Conservation (phyloP, 305 asterid genomes). For the Euphrasia arctica region DNA sequence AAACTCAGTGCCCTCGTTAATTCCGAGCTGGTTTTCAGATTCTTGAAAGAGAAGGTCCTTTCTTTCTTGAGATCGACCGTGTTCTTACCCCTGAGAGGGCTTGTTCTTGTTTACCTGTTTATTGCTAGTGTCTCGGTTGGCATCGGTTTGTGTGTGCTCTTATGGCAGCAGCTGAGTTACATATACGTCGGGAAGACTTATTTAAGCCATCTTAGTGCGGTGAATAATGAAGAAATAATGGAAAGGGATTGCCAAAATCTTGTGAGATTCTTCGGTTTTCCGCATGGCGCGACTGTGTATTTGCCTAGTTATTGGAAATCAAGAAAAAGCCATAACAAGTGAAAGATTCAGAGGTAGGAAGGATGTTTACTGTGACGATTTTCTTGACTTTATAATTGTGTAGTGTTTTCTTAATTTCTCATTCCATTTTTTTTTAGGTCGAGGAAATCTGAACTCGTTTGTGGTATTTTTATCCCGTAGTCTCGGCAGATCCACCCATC, state of each 20-base stretch:
- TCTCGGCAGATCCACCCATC: slow-evolving; percentile 16
- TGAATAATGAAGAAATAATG: slow-evolving; percentile 41
- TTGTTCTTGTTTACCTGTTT: slow-evolving; percentile 70
- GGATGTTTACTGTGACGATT: slow-evolving; percentile 5
- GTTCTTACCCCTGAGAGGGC: slow-evolving; percentile 65
- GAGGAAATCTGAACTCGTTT: slow-evolving; percentile 19
- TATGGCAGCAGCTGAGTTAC: slow-evolving; percentile 89
- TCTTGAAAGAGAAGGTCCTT: slow-evolving; percentile 43
- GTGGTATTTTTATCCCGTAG: slow-evolving; percentile 13
- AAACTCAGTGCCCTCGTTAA: slow-evolving; percentile 27
- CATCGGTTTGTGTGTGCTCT: slow-evolving; percentile 67
- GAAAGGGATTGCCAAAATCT: slow-evolving; percentile 74
- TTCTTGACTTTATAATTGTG: background rate
- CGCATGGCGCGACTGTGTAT: slow-evolving; percentile 40
- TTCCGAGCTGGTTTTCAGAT: slow-evolving; percentile 31
- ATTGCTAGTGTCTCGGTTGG: slow-evolving; percentile 74
- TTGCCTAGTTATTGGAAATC: slow-evolving; percentile 69
- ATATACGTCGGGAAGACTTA: slow-evolving; percentile 85
- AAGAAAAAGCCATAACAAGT: slow-evolving; percentile 66
- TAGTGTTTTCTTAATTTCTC: background rate
- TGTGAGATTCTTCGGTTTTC: slow-evolving; percentile 62
- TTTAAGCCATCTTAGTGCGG: slow-evolving; percentile 60
- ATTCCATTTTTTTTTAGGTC: slow-evolving; percentile 24
- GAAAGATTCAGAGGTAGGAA: slow-evolving; percentile 38
- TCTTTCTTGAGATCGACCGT: slow-evolving; percentile 55